These are phyloP conservation scores for Bauhinia variegata DNA, from an alignment of 306 rosid genomes.

Conservation along the genomic window DNA sequence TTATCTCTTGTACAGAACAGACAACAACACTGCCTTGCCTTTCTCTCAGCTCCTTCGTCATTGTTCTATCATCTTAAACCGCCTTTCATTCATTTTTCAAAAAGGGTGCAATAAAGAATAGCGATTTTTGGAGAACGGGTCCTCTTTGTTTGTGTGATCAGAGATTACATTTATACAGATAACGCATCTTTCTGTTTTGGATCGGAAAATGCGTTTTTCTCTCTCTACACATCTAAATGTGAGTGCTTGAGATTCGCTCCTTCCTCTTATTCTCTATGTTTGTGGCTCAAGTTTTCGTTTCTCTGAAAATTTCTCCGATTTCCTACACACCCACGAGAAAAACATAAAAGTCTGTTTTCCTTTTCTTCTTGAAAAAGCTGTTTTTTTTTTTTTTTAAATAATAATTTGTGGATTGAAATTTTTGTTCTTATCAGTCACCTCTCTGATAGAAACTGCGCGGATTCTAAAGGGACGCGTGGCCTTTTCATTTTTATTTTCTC, in stretches of 20 bases:
- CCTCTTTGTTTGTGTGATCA: constrained; percentile 1
- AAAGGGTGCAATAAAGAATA: constrained; percentile 18
- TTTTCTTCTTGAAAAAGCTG: constrained; percentile 15
- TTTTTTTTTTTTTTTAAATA: no score
- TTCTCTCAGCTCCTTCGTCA: constrained; percentile 4
- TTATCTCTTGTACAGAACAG: not conserved
- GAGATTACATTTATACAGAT: constrained; percentile 8
- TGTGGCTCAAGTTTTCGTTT: not conserved
- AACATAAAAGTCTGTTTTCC: constrained; percentile 39
- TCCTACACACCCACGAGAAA: constrained; percentile 5
- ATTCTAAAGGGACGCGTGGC: not conserved
- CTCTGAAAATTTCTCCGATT: not conserved
- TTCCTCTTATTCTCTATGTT: constrained; percentile 8
- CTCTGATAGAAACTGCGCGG: constrained; percentile 33
- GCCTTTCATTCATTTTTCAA: constrained; percentile 10
- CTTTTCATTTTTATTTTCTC: not conserved
- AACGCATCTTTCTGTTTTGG: constrained; percentile 34
- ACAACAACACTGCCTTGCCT: not conserved
- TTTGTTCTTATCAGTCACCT: constrained; percentile 3
- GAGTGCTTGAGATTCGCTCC: constrained; percentile 29
- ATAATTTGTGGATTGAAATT: not conserved
- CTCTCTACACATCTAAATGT: constrained; percentile 12
- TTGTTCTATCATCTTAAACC: constrained; percentile 27
- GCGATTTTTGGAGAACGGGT: constrained; percentile 11
- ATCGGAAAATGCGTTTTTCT: constrained; percentile 23